phyloP scores from a whole-genome alignment of 208 protist species.

The Blechomonas ayalai region DNA sequence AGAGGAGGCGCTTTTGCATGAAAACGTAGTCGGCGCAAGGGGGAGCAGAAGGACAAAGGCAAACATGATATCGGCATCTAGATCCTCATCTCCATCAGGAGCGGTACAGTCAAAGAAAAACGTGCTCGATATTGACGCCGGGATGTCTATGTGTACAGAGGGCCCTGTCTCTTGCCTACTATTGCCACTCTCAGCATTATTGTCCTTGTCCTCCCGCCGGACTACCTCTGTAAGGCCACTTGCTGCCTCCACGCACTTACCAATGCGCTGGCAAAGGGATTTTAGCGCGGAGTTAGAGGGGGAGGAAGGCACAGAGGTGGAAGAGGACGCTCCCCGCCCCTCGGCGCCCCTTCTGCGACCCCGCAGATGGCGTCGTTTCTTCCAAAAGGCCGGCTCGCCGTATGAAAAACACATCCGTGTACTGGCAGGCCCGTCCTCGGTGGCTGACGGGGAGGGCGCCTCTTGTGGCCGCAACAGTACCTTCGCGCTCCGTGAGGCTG shows the following conservation, averaged over 20 bases:
- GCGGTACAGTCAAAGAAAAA: slow-evolving; percentile 23
- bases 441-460: neutral
- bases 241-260: neutral
- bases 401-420: slow-evolving; percentile 13
- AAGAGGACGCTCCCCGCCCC: neutral
- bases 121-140: slow-evolving; percentile 11
- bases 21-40: no score
- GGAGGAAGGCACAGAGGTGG: no score
- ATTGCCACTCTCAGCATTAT: neutral
- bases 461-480: neutral
- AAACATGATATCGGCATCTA: slow-evolving; percentile 1
- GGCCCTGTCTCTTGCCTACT: neutral
- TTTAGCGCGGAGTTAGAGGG: no score
- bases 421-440: neutral
- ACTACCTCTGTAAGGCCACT: slow-evolving; percentile 2
- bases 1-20: no score
- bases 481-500: neutral
- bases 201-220: neutral
- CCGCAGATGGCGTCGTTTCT: neutral
- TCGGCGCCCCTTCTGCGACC: neutral
- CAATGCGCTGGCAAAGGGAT: neutral
- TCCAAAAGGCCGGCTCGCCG: slow-evolving; percentile 24
- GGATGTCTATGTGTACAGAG: neutral
- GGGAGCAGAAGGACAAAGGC: slow-evolving; percentile 21
- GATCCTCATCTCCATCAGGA: slow-evolving; percentile 11